Evolutionary conservation across 2,329 filamentous ascomycete genomes (phyloP).

Genomic region (Fusarium temperatum): DNA sequence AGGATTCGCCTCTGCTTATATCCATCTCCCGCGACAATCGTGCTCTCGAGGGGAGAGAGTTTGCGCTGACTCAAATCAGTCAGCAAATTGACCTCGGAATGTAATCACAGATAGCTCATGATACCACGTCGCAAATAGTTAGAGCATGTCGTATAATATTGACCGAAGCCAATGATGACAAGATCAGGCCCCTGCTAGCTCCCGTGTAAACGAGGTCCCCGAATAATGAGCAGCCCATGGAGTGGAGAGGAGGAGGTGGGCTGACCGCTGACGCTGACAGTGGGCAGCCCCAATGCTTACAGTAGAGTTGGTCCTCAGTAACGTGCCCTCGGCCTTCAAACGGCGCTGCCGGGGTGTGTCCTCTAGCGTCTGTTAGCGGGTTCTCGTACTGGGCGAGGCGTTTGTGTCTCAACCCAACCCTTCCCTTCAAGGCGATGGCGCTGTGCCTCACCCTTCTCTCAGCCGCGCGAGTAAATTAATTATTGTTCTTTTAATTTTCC

Average conservation of each 20-base stretch:
- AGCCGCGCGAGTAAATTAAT: constrained; percentile 1
- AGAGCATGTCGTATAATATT: constrained; percentile 11
- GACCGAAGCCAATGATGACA: background rate
- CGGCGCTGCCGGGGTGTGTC: background rate
- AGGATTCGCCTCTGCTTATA: background rate
- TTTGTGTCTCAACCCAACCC: constrained; percentile 20
- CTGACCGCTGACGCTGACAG: background rate
- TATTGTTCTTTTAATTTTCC: background rate
- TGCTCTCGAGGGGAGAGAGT: background rate
- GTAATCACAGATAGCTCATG: background rate
- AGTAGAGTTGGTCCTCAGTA: background rate
- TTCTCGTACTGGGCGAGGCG: background rate
- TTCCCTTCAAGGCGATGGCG: constrained; percentile 2
- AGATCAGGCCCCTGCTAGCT: constrained; percentile 21
- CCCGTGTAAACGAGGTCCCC: constrained; percentile 26
- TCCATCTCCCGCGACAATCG: background rate
- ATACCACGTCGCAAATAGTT: constrained; percentile 2
- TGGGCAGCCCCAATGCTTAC: background rate
- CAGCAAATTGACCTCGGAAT: background rate
- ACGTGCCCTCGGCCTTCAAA: constrained; percentile 3
- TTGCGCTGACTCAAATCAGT: background rate
- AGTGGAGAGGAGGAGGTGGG: background rate
- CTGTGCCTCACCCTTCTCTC: constrained; percentile 23
- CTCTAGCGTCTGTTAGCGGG: background rate
- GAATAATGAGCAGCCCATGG: background rate